Base-by-base conservation (phyloP, 148 eudicot genomes). In the Selenicereus undatus region DNA sequence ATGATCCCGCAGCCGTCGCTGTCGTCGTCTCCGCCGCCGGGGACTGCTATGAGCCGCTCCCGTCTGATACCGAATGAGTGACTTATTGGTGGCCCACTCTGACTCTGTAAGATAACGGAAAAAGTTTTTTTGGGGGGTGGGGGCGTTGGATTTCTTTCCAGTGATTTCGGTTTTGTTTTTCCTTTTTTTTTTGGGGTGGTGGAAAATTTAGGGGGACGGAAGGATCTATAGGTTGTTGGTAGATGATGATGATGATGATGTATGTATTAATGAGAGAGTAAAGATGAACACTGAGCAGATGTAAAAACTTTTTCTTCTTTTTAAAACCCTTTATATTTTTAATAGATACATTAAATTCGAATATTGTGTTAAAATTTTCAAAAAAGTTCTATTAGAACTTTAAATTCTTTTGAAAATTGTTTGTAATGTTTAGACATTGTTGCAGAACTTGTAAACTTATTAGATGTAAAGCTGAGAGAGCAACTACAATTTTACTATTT, bases 1-100 rank as follows among this genome's bases (percentile, higher is more conserved):
- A 77, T 39, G 87, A 79, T 43, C 74, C 87, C 39, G 83, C 51
- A 16, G 79, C 71, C 66, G 64, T 51, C 3, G 77, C 64, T 3
- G 36, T 64, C 5, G 77, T 62, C 77, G 64, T 51, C 3, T 13
- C 39, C 62, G 62, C 77, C 39, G 62, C 54, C 10, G 32, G 58
- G 2, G 18, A 24, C 0, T 72, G 26, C 42, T 13, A 18, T 20
- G 32, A n/a, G 18, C 10, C 62, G 62, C 11, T 75, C 64, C 77
- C 77, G 11, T 75, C 77, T 13, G 77, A 75, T 51, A 26, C 77
- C n/a, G 77, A 75, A 36, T 75, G 12, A 75, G 12, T 16, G 3
- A 4, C 42, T 32, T 32, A 32, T 2, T 29, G 62, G 39, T 17
- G 52, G 26, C 9, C 8, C 4, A 2, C 12, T 74, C 52, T 74